Conservation (phyloP, 805 yeast species). For the Ogataea parapolymorpha region DNA sequence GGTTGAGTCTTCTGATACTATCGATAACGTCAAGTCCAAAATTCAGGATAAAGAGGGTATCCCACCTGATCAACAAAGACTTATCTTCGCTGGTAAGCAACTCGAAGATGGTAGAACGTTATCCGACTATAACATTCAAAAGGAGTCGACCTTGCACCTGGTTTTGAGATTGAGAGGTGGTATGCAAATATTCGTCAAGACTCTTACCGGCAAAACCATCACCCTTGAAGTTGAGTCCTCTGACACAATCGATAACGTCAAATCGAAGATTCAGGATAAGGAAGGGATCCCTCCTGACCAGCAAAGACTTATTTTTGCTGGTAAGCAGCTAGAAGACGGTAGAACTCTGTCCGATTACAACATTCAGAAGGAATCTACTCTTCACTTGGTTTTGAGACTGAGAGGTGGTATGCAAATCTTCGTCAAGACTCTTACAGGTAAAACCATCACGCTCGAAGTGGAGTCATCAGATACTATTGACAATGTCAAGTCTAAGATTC, state of each 20-base stretch:
- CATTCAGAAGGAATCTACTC: slow-evolving; percentile 41
- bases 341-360: slow-evolving; percentile 88
- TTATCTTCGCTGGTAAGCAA: slow-evolving; percentile 43
- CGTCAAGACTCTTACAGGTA: slow-evolving; percentile 87
- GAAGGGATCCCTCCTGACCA: slow-evolving; percentile 44
- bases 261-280: slow-evolving; percentile 41
- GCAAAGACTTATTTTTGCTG: slow-evolving; percentile 41
- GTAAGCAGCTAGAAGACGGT: slow-evolving; percentile 54
- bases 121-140: slow-evolving; percentile 65
- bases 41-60: slow-evolving; percentile 42
- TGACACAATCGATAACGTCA: slow-evolving; percentile 43
- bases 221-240: slow-evolving; percentile 80
- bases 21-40: slow-evolving; percentile 42
- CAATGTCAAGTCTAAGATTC: slow-evolving; percentile 41
- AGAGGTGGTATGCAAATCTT: slow-evolving; percentile 77
- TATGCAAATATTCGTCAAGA: slow-evolving; percentile 55
- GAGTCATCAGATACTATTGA: slow-evolving; percentile 45
- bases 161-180: slow-evolving; percentile 41
- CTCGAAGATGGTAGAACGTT: slow-evolving; percentile 78
- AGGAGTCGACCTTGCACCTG: slow-evolving; percentile 39
- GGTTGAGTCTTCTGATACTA: slow-evolving; percentile 51
- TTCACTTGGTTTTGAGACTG: slow-evolving; percentile 35
- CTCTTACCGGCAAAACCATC: slow-evolving; percentile 87
- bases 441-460: slow-evolving; percentile 74
- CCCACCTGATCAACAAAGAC: slow-evolving; percentile 42